phyloP scores from a whole-genome alignment of 2,329 filamentous ascomycete genomes.

The Podosphaera leucotricha region DNA sequence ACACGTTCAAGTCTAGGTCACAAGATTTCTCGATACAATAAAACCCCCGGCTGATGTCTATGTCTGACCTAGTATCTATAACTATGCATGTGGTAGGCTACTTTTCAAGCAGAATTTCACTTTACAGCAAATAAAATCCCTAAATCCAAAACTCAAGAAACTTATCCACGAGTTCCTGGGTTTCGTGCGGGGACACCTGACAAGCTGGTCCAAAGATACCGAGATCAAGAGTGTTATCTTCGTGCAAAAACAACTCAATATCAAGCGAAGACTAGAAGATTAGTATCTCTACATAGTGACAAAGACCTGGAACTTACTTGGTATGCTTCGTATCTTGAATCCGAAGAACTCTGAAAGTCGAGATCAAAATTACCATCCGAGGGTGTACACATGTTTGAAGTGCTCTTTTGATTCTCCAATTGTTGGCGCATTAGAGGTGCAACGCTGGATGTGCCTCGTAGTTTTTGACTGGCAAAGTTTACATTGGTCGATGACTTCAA shows the following conservation, averaged over 20 bases:
- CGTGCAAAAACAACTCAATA: slow-evolving; percentile 13
- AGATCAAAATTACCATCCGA: not conserved
- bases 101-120: too few species aligned
- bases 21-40: too few species aligned
- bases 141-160: slow-evolving; percentile 3
- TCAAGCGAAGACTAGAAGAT: slow-evolving; percentile 11
- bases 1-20: too few species aligned
- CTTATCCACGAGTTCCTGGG: slow-evolving; percentile 7
- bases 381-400: too few species aligned
- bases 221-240: slow-evolving; percentile 9
- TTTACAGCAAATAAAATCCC: too few species aligned
- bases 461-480: not conserved
- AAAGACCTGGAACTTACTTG: slow-evolving; percentile 6
- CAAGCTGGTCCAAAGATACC: slow-evolving; percentile 12
- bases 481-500: slow-evolving; percentile 20
- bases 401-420: not conserved
- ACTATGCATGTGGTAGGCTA: too few species aligned
- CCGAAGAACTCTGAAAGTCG: not conserved
- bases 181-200: slow-evolving; percentile 7
- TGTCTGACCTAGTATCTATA: too few species aligned
- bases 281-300: not conserved
- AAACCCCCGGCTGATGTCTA: too few species aligned
- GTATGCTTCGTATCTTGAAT: slow-evolving; percentile 6
- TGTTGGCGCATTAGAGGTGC: not conserved
- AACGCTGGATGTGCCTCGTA: not conserved